Conservation (phyloP, 768 basidiomycete species). For the Lactarius quietus region DNA sequence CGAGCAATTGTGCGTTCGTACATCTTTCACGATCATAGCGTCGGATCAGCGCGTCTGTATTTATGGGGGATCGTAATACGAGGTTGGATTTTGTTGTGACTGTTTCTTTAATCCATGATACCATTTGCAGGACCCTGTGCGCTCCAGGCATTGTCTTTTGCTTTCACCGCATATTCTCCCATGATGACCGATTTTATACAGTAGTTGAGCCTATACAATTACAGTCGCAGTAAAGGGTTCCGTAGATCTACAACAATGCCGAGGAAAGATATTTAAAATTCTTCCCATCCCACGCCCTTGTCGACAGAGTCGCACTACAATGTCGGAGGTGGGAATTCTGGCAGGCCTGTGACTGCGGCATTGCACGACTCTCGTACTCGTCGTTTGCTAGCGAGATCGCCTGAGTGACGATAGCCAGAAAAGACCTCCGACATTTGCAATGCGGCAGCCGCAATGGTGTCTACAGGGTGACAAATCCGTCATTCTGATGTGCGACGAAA, state of each 20-base stretch:
- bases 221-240: background rate
- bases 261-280: background rate
- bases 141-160: background rate
- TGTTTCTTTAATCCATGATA: background rate
- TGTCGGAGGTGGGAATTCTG: conserved; percentile 62
- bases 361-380: conserved; percentile 78
- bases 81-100: conserved; percentile 8
- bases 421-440: conserved; percentile 79
- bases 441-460: conserved; percentile 61
- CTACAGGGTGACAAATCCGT: conserved; percentile 33
- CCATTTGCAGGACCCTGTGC: background rate
- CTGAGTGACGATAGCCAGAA: conserved; percentile 68
- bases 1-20: background rate
- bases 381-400: conserved; percentile 64
- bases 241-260: background rate
- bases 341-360: conserved; percentile 65
- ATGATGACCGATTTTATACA: background rate
- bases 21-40: conserved; percentile 2
- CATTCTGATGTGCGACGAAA: background rate
- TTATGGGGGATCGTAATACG: conserved; percentile 3
- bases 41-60: conserved; percentile 9
- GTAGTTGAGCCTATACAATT: background rate
- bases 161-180: background rate
- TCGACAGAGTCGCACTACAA: conserved; percentile 22
- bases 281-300: background rate